Percentiles rank a stretch among this genome's conserved stretches.
phyloP scores from a whole-genome alignment of 208 protist genomes.

The Leishmania braziliensis region DNA sequence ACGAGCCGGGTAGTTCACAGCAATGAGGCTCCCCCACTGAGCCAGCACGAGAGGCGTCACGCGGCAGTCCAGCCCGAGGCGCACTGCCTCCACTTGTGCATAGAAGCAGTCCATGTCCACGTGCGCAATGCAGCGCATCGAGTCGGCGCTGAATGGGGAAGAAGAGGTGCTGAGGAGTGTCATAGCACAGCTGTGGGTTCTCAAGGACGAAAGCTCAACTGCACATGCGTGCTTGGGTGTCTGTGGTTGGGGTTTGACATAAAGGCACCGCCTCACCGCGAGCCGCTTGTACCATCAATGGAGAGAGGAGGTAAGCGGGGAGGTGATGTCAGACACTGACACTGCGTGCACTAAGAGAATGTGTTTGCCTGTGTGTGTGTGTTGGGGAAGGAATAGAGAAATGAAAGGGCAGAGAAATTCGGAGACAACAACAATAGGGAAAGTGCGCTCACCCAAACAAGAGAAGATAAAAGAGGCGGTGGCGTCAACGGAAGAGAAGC shows the following conservation, averaged over 20 bases:
- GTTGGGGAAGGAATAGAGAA: background rate
- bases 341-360: background rate
- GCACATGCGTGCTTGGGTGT: background rate
- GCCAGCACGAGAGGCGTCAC: slow-evolving; percentile 61
- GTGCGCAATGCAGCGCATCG: slow-evolving; percentile 73
- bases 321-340: background rate
- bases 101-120: slow-evolving; percentile 95
- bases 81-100: slow-evolving; percentile 87
- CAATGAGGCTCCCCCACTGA: slow-evolving; percentile 85
- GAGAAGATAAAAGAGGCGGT: slow-evolving; percentile 1
- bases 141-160: background rate
- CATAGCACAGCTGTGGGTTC: background rate
- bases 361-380: too few species aligned
- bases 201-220: background rate
- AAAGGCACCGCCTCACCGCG: background rate
- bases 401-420: background rate
- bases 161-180: background rate
- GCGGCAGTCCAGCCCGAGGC: slow-evolving; percentile 77
- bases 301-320: background rate
- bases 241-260: background rate
- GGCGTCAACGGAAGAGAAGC: background rate
- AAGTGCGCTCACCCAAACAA: background rate
- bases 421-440: background rate
- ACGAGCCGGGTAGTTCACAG: slow-evolving; percentile 90
- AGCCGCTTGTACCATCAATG: background rate